Evolutionary conservation across 768 basidiomycete genomes (phyloP).

Genomic region (Mycena polygramma): DNA sequence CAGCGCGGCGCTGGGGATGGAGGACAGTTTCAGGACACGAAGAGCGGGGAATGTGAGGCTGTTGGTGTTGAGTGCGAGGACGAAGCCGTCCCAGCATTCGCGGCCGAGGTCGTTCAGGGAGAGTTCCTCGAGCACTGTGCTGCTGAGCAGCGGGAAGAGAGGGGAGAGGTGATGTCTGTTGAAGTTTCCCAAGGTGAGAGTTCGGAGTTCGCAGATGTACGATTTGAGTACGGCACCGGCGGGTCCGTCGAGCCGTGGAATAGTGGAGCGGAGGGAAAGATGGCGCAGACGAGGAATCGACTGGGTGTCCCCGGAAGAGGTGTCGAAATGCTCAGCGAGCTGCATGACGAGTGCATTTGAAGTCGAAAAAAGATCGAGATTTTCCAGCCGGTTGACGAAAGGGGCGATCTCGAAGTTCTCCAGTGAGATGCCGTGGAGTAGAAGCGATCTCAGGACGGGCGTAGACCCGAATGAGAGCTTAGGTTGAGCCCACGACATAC

Average conservation of each 20-base stretch:
- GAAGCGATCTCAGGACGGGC: slow-evolving; percentile 7
- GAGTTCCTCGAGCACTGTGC: slow-evolving; percentile 21
- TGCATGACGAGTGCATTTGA: background rate
- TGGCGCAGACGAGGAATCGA: slow-evolving; percentile 15
- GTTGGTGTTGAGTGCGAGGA: background rate
- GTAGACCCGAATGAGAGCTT: background rate
- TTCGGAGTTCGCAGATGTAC: slow-evolving; percentile 12
- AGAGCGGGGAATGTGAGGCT: slow-evolving; percentile 15
- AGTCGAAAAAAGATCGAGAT: background rate
- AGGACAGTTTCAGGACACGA: slow-evolving; percentile 6
- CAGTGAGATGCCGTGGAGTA: background rate
- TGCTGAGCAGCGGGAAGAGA: background rate
- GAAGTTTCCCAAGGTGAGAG: slow-evolving; percentile 15
- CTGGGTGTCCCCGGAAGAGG: background rate
- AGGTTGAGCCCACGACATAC: no score
- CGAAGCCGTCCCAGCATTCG: background rate
- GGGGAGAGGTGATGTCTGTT: background rate
- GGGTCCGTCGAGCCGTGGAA: background rate
- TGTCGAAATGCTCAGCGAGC: slow-evolving; percentile 17
- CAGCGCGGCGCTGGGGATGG: background rate
- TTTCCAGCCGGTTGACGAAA: slow-evolving; percentile 12
- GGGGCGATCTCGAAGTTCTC: background rate
- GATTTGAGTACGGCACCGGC: background rate
- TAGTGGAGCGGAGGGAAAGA: slow-evolving; percentile 11
- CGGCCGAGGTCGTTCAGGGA: background rate